Conservation (phyloP, 1,284 basidiomycete species). For the Agaricales sp. region DNA sequence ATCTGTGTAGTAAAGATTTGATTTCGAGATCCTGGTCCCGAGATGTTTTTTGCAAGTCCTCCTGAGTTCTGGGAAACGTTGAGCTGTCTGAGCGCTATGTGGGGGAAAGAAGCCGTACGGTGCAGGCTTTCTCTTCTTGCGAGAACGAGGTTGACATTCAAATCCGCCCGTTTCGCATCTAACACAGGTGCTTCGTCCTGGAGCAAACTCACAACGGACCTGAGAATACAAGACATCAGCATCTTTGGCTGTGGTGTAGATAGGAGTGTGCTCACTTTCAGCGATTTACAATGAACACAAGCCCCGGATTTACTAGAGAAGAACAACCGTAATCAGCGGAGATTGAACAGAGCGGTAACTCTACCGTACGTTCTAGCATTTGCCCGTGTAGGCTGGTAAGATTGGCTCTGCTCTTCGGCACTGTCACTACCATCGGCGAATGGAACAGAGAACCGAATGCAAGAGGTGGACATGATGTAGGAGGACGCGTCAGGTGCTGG, state of each 20-base stretch:
- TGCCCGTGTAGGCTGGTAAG: too few species aligned
- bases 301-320: conserved; percentile 27
- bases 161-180: conserved; percentile 35
- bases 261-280: conserved; percentile 31
- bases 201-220: conserved; percentile 42
- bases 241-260: neutral
- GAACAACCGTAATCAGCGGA: neutral
- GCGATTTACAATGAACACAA: conserved; percentile 48
- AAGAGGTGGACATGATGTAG: neutral
- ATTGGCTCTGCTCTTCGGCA: neutral
- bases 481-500: too few species aligned
- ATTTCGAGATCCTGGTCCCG: conserved; percentile 39
- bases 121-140: conserved; percentile 47
- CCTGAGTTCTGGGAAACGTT: conserved; percentile 34
- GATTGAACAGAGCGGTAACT: too few species aligned
- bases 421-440: neutral
- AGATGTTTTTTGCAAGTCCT: conserved; percentile 39
- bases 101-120: conserved; percentile 26
- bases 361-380: too few species aligned
- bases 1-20: conserved; percentile 30
- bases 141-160: conserved; percentile 36
- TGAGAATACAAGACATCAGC: too few species aligned
- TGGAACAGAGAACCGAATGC: neutral
- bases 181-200: conserved; percentile 33
- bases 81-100: conserved; percentile 1